A percentile compares a stretch with the other conserved stretches of the same genome.
Conservation (phyloP, 1,139 yeast species). For the Candida sp. region DNA sequence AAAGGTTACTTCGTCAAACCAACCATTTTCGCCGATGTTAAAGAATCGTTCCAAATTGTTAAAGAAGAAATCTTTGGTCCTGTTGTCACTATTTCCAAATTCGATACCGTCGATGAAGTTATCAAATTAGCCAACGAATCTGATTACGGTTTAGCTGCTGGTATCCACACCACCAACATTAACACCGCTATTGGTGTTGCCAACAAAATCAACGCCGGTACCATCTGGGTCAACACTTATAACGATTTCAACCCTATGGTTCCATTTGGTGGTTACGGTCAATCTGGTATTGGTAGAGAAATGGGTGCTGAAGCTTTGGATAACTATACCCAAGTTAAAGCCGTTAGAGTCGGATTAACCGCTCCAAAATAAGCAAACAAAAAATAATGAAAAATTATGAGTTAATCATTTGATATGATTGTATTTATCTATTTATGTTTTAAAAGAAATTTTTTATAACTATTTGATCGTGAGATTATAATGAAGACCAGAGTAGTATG, state of each 20-base stretch:
- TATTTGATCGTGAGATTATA: too few relatives aligned
- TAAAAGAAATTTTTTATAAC: too few relatives aligned
- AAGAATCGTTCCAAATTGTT: slow-evolving; percentile 63
- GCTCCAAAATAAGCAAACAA: background rate
- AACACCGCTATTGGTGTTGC: slow-evolving; percentile 69
- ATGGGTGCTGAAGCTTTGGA: slow-evolving; percentile 84
- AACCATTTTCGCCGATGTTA: slow-evolving; percentile 72
- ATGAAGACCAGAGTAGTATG: too few relatives aligned
- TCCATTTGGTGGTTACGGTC: slow-evolving; percentile 85
- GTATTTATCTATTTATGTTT: background rate
- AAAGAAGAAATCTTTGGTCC: slow-evolving; percentile 90
- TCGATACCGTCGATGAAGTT: slow-evolving; percentile 70
- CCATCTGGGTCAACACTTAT: slow-evolving; percentile 83
- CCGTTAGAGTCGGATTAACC: slow-evolving; percentile 52
- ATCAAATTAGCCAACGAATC: slow-evolving; percentile 68
- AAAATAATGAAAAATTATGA: background rate
- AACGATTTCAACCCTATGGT: slow-evolving; percentile 79
- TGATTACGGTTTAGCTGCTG: slow-evolving; percentile 80
- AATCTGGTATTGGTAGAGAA: slow-evolving; percentile 91
- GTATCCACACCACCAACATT: slow-evolving; percentile 69
- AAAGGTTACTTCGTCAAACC: slow-evolving; percentile 82
- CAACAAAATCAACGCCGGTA: slow-evolving; percentile 71
- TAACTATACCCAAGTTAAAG: slow-evolving; percentile 79
- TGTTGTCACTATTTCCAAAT: slow-evolving; percentile 72
- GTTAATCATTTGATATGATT: background rate